phyloP scores from a whole-genome alignment of 768 basidiomycete genomes.

The Lactarius psammicola region DNA sequence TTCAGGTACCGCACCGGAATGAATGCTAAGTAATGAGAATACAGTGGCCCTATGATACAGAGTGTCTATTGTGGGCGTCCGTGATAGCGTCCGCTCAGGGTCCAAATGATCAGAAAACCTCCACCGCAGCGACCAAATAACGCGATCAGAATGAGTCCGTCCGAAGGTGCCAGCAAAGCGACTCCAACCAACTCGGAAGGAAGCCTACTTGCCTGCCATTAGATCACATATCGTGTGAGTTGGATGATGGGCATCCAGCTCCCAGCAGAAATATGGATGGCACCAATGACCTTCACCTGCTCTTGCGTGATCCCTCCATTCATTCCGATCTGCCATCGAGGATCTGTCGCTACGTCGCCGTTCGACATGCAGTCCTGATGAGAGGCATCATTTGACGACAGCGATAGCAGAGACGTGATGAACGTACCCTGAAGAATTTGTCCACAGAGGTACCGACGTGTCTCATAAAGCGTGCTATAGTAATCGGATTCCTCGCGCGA shows the following conservation, averaged over 20 bases:
- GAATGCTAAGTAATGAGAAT: not conserved
- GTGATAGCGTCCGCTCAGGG: not conserved
- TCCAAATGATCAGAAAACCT: not conserved
- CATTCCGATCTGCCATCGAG: conserved; percentile 9
- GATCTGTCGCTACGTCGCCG: not conserved
- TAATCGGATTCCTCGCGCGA: not conserved
- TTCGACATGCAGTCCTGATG: not conserved
- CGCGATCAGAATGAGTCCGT: not conserved
- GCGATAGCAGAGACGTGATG: not conserved
- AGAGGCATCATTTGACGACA: not conserved
- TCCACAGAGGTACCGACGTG: conserved; percentile 10
- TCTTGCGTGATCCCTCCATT: conserved; percentile 11
- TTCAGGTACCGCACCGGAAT: not conserved
- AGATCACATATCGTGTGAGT: not conserved
- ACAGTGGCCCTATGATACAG: not conserved
- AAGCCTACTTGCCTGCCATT: too few species aligned
- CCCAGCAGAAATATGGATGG: conserved; percentile 17
- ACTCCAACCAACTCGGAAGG: too few species aligned
- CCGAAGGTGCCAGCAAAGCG: too few species aligned
- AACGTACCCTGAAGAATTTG: conserved; percentile 11
- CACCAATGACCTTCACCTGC: conserved; percentile 16
- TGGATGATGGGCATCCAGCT: conserved; percentile 26
- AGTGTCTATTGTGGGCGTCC: too few species aligned
- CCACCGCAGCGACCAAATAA: too few species aligned
- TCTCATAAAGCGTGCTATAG: not conserved